Conservation (phyloP, 2,329 filamentous ascomycete genomes). For the Cordyceps fumosorosea region DNA sequence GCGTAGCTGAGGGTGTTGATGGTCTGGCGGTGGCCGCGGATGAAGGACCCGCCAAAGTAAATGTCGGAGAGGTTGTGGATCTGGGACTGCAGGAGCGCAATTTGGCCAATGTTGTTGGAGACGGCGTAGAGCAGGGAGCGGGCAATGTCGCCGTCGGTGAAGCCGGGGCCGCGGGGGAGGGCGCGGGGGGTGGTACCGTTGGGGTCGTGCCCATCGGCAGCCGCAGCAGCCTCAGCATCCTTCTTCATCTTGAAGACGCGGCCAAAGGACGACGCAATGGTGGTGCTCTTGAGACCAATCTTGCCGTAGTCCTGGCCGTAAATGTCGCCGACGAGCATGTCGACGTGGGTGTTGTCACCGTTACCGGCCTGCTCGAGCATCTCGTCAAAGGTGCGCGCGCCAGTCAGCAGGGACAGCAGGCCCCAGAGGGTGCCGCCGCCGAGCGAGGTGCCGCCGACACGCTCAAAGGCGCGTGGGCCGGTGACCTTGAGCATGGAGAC, state of each 20-base stretch:
- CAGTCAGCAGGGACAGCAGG: slow-evolving; percentile 81
- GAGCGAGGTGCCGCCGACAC: slow-evolving; percentile 89
- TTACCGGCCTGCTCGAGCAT: slow-evolving; percentile 89
- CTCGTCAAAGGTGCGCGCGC: slow-evolving; percentile 92
- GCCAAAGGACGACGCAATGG: slow-evolving; percentile 93
- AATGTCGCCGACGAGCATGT: slow-evolving; percentile 96
- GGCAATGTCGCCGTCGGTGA: slow-evolving; percentile 79
- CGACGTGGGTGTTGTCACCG: slow-evolving; percentile 87
- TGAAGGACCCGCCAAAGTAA: slow-evolving; percentile 96
- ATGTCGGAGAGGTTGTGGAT: slow-evolving; percentile 88
- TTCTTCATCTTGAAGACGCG: slow-evolving; percentile 94
- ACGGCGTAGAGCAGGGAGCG: slow-evolving; percentile 90
- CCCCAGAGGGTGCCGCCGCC: slow-evolving; percentile 98
- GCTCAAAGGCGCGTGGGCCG: slow-evolving; percentile 76
- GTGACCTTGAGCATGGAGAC: slow-evolving; percentile 97
- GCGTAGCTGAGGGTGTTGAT: slow-evolving; percentile 97
- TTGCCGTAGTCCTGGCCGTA: slow-evolving; percentile 95
- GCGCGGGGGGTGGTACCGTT: slow-evolving; percentile 16
- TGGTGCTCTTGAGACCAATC: slow-evolving; percentile 90
- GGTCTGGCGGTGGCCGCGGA: slow-evolving; percentile 90
- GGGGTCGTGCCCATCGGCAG: slow-evolving; percentile 24
- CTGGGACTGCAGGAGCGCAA: slow-evolving; percentile 94
- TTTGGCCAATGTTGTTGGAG: slow-evolving; percentile 97
- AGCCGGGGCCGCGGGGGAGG: slow-evolving; percentile 38
- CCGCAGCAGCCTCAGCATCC: slow-evolving; percentile 68